phyloP scores from a whole-genome alignment of 2,329 filamentous ascomycete species.

The Kalaharituber pfeilii region DNA sequence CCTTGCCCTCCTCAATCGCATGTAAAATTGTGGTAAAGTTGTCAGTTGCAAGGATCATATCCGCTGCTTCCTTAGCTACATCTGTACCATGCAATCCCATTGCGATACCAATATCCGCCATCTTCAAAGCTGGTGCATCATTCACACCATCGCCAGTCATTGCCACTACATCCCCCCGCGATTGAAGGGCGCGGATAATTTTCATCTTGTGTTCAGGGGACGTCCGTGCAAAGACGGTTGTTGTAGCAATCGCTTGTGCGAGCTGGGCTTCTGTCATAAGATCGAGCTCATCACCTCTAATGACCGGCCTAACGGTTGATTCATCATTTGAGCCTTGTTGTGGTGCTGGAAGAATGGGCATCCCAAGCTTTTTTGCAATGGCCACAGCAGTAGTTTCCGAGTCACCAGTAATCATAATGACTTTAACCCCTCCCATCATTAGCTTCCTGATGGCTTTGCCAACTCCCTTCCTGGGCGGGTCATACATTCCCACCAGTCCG shows the following conservation, averaged over 20 bases:
- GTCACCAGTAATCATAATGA: slow-evolving; percentile 98
- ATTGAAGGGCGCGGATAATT: slow-evolving; percentile 79
- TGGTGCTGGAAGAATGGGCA: slow-evolving; percentile 47
- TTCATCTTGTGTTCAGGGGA: slow-evolving; percentile 97
- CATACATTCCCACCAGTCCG: slow-evolving; percentile 90
- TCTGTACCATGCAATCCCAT: slow-evolving; percentile 94
- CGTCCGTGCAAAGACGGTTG: slow-evolving; percentile 88
- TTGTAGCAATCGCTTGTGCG: slow-evolving; percentile 65
- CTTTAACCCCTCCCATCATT: slow-evolving; percentile 85
- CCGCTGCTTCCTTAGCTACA: slow-evolving; percentile 88
- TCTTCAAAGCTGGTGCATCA: slow-evolving; percentile 89
- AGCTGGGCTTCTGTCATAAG: slow-evolving; percentile 74
- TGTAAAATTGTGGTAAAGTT: slow-evolving; percentile 82
- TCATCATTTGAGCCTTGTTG: slow-evolving; percentile 36
- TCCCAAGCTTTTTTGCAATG: slow-evolving; percentile 87
- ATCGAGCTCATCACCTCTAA: slow-evolving; percentile 85
- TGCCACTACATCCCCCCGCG: slow-evolving; percentile 85
- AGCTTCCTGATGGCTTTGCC: slow-evolving; percentile 73
- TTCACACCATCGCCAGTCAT: slow-evolving; percentile 99
- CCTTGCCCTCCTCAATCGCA: slow-evolving; percentile 96
- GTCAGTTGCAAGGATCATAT: slow-evolving; percentile 82
- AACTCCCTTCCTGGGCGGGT: slow-evolving; percentile 81
- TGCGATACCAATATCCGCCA: slow-evolving; percentile 90
- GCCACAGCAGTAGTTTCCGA: slow-evolving; percentile 87
- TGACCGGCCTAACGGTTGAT: slow-evolving; percentile 50